Evolutionary conservation across 1,284 basidiomycete genomes (phyloP).

Genomic region (Cryptococcus jaspeensis): DNA sequence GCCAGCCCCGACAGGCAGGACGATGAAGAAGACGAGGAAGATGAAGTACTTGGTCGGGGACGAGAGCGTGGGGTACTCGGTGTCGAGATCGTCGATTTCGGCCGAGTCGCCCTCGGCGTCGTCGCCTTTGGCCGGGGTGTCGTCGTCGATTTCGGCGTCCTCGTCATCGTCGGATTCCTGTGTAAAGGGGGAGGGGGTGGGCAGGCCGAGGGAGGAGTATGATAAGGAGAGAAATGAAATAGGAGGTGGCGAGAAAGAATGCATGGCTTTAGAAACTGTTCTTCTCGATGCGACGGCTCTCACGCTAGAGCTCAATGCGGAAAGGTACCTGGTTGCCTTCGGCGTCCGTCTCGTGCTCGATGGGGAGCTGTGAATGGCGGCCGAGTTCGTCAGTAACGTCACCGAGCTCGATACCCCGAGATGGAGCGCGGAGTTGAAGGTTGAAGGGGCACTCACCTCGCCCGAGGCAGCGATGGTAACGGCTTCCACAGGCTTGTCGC

Average conservation of each 20-base stretch:
- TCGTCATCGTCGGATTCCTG: not conserved
- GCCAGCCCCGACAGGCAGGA: slow-evolving; percentile 58
- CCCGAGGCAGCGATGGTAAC: slow-evolving; percentile 76
- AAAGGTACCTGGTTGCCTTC: slow-evolving; percentile 84
- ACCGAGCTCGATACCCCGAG: not conserved
- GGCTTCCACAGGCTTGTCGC: slow-evolving; percentile 68
- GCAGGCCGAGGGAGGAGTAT: not conserved
- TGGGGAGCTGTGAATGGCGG: slow-evolving; percentile 58
- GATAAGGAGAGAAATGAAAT: not conserved
- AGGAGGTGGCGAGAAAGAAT: slow-evolving; percentile 16
- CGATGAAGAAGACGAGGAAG: slow-evolving; percentile 56
- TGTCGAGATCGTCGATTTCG: slow-evolving; percentile 10
- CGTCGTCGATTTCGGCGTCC: slow-evolving; percentile 10
- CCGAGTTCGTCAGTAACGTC: not conserved
- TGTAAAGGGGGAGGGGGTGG: not conserved
- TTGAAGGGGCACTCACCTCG: slow-evolving; percentile 62
- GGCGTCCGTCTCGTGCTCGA: slow-evolving; percentile 62
- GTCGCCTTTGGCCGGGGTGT: slow-evolving; percentile 6
- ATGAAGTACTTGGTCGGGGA: slow-evolving; percentile 54
- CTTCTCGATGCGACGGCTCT: slow-evolving; percentile 7
- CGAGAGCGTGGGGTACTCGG: slow-evolving; percentile 32
- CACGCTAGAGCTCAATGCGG: slow-evolving; percentile 76
- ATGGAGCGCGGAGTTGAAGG: too few species aligned
- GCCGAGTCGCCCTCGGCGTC: not conserved
- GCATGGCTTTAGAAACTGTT: slow-evolving; percentile 34